Percentiles rank a stretch among this genome's conserved stretches.
phyloP scores from a whole-genome alignment of 306 rosid species.

The Sicyos baderoa region DNA sequence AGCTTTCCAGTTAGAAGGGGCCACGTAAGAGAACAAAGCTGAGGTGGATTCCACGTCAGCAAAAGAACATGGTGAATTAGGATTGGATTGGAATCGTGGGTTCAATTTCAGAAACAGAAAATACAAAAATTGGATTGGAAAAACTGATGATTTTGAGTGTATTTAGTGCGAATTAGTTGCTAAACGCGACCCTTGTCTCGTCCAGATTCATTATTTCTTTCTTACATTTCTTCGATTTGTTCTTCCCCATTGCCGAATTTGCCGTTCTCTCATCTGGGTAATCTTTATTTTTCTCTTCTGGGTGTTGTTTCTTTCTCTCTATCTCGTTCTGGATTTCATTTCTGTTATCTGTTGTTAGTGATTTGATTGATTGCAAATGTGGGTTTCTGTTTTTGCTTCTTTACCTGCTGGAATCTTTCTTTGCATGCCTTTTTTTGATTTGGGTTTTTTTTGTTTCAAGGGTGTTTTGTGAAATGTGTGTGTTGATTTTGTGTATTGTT shows the following conservation, averaged over 20 bases:
- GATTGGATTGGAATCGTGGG: background rate
- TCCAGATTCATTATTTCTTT: constrained; percentile 7
- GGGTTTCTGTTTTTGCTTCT: background rate
- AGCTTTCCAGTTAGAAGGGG: background rate
- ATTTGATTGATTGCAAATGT: background rate
- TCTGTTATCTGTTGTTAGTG: background rate
- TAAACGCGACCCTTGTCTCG: background rate
- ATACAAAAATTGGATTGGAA: background rate
- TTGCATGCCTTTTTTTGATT: background rate
- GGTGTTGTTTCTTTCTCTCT: background rate
- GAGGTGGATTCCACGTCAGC: background rate
- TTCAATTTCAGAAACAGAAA: background rate
- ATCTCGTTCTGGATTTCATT: background rate
- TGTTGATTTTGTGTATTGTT: background rate
- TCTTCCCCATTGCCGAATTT: background rate
- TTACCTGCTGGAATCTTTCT: background rate
- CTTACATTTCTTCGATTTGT: background rate
- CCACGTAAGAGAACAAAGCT: background rate
- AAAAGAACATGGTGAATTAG: background rate
- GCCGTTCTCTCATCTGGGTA: constrained; percentile 6
- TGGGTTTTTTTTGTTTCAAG: background rate
- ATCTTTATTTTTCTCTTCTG: background rate
- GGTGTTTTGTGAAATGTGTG: background rate
- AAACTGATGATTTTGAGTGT: constrained; percentile 5
- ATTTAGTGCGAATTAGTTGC: constrained; percentile 14